Evolutionary conservation across 192 early-diverging fungal genomes (phyloP).

Genomic region (Dissophora globulifera): DNA sequence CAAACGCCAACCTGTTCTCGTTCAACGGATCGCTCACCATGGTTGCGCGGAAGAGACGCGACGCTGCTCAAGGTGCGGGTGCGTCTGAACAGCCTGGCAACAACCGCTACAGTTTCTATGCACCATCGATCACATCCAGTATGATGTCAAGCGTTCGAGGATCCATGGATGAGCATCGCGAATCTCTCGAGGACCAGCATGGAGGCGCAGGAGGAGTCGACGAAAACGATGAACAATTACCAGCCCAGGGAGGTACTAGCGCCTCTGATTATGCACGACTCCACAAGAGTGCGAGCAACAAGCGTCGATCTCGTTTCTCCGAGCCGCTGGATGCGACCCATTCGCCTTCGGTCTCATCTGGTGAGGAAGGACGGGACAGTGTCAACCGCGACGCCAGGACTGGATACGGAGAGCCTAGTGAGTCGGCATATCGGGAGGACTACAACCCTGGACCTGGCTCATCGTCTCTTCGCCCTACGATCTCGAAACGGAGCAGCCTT

Average conservation of each 20-base stretch:
- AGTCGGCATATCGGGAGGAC: conserved; percentile 6
- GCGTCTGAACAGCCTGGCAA: conserved; percentile 6
- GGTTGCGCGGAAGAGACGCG: conserved; percentile 26
- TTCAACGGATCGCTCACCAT: conserved; percentile 77
- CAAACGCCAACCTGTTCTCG: conserved; percentile 80
- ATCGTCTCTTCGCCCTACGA: conserved; percentile 2
- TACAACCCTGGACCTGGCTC: not conserved
- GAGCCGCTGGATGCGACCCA: conserved; percentile 1
- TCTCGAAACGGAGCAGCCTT: conserved; percentile 28
- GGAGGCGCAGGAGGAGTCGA: not conserved
- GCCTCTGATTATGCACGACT: conserved; percentile 48
- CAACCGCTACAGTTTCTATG: conserved; percentile 34
- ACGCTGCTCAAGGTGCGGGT: not conserved
- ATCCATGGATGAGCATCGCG: conserved; percentile 40
- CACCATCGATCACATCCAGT: conserved; percentile 47
- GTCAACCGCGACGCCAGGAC: conserved; percentile 15
- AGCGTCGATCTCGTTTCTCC: conserved; percentile 21
- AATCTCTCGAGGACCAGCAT: not conserved
- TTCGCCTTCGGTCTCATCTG: not conserved
- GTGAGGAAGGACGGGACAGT: not conserved
- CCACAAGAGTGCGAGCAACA: conserved; percentile 21
- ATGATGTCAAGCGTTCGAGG: conserved; percentile 46
- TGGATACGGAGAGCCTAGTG: conserved; percentile 20
- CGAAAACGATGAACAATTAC: not conserved
- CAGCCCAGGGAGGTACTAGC: conserved; percentile 35